These are phyloP conservation scores for Jatropha multifida DNA, from an alignment of 441 rosid species.

Conservation along the genomic window DNA sequence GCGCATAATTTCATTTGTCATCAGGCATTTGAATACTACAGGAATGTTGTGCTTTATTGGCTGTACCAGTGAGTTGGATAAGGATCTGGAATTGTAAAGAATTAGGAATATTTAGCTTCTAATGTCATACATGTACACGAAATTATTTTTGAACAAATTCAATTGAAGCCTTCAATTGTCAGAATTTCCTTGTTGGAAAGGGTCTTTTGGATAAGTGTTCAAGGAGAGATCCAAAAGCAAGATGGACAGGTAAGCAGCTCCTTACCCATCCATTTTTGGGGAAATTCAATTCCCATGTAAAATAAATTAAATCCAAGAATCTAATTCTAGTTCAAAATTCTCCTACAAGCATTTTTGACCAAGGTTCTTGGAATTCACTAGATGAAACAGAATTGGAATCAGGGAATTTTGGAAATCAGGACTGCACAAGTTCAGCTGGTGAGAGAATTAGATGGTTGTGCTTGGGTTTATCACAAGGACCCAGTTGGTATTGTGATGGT, in stretches of 20 bases:
- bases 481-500: slow-evolving; percentile 16
- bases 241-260: slow-evolving; percentile 66
- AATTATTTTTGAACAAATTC: not conserved
- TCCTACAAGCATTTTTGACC: slow-evolving; percentile 77
- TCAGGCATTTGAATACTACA: not conserved
- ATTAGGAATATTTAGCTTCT: not conserved
- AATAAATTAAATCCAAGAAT: slow-evolving; percentile 25
- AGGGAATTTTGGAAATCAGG: slow-evolving; percentile 19
- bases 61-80: not conserved
- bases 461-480: slow-evolving; percentile 25
- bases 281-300: slow-evolving; percentile 23
- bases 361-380: slow-evolving; percentile 54
- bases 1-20: not conserved
- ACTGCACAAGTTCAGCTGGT: slow-evolving; percentile 26
- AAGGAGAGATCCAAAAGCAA: slow-evolving; percentile 51
- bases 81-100: not conserved
- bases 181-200: slow-evolving; percentile 49
- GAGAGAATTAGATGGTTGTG: slow-evolving; percentile 58
- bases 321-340: slow-evolving; percentile 42
- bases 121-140: not conserved
- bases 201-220: slow-evolving; percentile 77
- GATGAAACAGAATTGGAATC: slow-evolving; percentile 34
- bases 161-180: slow-evolving; percentile 30
- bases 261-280: slow-evolving; percentile 57
- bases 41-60: not conserved